Conservation (phyloP, 371 early-diverging fungal genomes). For the Mortierella sp. region DNA sequence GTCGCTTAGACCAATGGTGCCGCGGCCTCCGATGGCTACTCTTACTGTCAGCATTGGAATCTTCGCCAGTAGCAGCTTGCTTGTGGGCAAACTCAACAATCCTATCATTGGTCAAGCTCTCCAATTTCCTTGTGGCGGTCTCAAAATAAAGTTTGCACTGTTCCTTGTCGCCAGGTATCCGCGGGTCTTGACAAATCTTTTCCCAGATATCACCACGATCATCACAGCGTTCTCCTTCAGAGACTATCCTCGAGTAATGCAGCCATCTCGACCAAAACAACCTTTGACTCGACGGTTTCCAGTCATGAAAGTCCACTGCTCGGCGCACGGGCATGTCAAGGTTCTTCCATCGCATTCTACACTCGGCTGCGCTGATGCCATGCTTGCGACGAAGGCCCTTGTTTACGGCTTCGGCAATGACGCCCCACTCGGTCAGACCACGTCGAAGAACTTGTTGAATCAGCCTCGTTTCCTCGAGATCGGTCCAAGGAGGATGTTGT, state of each 20-base stretch:
- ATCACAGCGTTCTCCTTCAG: background rate
- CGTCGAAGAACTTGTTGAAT: conserved; percentile 12
- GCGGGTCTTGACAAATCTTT: background rate
- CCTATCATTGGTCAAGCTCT: background rate
- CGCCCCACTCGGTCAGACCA: conserved; percentile 2
- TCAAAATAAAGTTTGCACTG: conserved; percentile 6
- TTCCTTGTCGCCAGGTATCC: background rate
- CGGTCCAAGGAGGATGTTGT: conserved; percentile 3
- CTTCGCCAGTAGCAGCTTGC: background rate
- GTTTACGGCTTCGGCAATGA: conserved; percentile 1
- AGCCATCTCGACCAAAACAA: conserved; percentile 2
- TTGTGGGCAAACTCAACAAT: background rate
- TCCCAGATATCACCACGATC: background rate
- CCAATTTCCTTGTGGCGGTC: background rate
- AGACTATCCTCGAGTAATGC: too few relatives aligned
- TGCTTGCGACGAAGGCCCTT: background rate
- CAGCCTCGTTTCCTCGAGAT: conserved; percentile 1
- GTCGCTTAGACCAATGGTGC: conserved; percentile 3
- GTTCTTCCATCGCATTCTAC: conserved; percentile 16
- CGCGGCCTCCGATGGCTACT: background rate
- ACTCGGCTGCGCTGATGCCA: background rate
- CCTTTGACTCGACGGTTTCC: background rate
- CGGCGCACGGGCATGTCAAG: conserved; percentile 12
- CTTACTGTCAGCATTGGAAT: background rate
- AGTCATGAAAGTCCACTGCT: background rate